These are phyloP conservation scores for Ocimum tenuiflorum DNA, from an alignment of 257 asterid genomes.

Conservation along the genomic window DNA sequence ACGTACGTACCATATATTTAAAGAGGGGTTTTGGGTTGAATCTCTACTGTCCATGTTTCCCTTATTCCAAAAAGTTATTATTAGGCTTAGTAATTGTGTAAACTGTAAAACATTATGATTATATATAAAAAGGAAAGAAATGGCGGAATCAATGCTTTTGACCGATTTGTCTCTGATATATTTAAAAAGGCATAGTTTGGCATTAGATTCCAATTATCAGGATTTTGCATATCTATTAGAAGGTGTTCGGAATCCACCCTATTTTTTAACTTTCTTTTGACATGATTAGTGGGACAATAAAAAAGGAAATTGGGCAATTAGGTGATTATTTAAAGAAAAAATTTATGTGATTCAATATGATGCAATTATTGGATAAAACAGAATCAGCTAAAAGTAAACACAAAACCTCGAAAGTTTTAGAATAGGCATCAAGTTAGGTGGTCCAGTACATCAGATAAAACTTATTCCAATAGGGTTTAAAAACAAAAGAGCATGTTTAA, in stretches of 20 bases:
- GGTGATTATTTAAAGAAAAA: too few relatives aligned
- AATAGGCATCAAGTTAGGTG: not conserved
- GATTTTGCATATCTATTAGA: conserved; percentile 17
- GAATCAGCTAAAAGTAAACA: conserved; percentile 1
- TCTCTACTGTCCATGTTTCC: too few relatives aligned
- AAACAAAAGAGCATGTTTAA: conserved; percentile 23
- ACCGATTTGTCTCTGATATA: not conserved
- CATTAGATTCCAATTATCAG: conserved; percentile 17
- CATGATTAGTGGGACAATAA: not conserved
- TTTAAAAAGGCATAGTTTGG: conserved; percentile 10
- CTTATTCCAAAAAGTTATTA: too few relatives aligned
- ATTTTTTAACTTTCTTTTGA: not conserved
- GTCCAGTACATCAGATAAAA: conserved; percentile 10
- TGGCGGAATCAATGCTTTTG: too few relatives aligned
- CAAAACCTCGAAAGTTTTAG: too few relatives aligned
- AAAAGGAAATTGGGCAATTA: too few relatives aligned
- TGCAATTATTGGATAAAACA: not conserved
- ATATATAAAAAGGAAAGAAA: too few relatives aligned
- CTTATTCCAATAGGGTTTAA: conserved; percentile 30
- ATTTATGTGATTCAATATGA: too few relatives aligned
- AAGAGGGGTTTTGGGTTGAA: too few relatives aligned
- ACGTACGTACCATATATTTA: too few relatives aligned
- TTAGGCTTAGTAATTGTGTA: too few relatives aligned
- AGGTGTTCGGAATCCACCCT: conserved; percentile 13
- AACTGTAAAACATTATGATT: too few relatives aligned